phyloP scores from a whole-genome alignment of 305 asterid genomes.

The Fraxinus latifolia region DNA sequence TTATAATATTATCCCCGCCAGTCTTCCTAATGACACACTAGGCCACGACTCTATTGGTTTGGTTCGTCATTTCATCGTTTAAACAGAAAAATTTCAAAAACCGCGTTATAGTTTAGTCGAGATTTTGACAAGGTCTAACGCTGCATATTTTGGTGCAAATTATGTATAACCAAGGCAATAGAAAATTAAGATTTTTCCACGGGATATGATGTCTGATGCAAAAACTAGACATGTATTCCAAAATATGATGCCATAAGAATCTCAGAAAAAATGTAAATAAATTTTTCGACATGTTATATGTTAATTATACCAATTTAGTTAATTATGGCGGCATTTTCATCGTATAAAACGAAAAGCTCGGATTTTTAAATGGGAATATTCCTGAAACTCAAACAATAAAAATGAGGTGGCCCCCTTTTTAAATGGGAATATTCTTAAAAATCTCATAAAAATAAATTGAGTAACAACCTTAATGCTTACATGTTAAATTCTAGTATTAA shows the following conservation, averaged over 20 bases:
- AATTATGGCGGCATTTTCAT: background rate
- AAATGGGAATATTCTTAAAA: background rate
- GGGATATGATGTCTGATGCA: background rate
- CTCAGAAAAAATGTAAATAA: background rate
- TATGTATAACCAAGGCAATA: background rate
- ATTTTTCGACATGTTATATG: background rate
- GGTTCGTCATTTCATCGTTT: background rate
- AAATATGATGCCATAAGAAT: background rate
- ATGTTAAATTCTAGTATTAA: background rate
- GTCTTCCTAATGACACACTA: background rate
- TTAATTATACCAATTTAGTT: background rate
- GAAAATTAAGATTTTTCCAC: background rate
- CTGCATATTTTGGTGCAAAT: background rate
- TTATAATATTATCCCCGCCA: background rate
- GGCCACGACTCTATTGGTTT: background rate
- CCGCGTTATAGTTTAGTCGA: background rate
- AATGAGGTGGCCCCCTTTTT: background rate
- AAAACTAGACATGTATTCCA: background rate
- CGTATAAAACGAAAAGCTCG: background rate
- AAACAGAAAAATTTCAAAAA: background rate
- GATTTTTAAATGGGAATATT: slow-evolving; percentile 8
- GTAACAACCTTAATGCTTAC: background rate
- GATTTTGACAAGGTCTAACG: background rate
- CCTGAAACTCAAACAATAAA: background rate
- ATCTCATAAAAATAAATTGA: background rate